Evolutionary conservation across 2,329 filamentous ascomycete genomes (phyloP), one percentile per base, ranked within the genome.

Genomic region (Ambrosiella xylebori): DNA sequence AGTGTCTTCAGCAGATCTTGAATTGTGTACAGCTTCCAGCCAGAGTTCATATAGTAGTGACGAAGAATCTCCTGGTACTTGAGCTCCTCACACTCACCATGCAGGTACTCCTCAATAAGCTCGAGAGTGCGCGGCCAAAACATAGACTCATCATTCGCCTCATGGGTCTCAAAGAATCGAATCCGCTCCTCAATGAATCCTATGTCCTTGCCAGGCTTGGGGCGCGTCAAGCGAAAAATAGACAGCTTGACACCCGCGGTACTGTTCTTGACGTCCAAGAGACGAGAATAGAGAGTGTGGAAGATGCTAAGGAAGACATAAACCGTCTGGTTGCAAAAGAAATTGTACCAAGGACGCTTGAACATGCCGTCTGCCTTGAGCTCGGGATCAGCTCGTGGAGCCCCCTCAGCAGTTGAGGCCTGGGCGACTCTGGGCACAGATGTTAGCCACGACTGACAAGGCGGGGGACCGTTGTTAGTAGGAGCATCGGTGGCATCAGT

Each of bases 251-350:
- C 90, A 50, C 83, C 79, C 2, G 79, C 76, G 64, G 86, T 85
- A 66, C 84, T 84, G 60, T 84, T 76, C 73, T 97, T 97, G 69
- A 97, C 81, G 61, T 86, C 85, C 62, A 85, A 76, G 12, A 98
- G 76, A 45, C 93, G 83, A 65, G 83, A 81, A 71, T 95, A 97
- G 4, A 98, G 74, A n/a, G 85, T 86, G 66, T 95, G 82, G 68
- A 98, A 93, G 61, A 95, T 84, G 64, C 85, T 87, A 73, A 98
- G 86, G 76, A 98, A 97, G 70, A 93, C 90, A 67, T 89, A 95
- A 61, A 98, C 84, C 2, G 85, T 88, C 65, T 88, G 80, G 68
- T 96, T 97, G 68, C 84, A 85, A 73, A 94, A 98, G 67, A 97
- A 81, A 67, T 91, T 91, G 73, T 88, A 95, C 70, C 81, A 83